Evolutionary conservation across 768 basidiomycete species (phyloP), one percentile per base, ranked within the genome.

Genomic region (Leucogyrophana mollusca): DNA sequence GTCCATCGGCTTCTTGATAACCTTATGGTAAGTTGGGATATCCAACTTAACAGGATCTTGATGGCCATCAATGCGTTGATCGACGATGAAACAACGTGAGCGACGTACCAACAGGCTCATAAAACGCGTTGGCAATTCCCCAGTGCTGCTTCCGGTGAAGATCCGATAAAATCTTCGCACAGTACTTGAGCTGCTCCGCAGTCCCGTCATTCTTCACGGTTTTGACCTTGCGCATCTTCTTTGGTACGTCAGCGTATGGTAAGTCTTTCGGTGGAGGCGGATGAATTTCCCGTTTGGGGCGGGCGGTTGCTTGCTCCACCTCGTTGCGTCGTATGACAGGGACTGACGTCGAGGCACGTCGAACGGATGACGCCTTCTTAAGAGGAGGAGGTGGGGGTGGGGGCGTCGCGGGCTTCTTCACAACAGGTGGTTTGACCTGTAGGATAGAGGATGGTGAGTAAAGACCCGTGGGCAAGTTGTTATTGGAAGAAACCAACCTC

Each of bases 261-360:
- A 94, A 67, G 57, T 97, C 95, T 66, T 93, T 94, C 0, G 93
- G 84, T 17, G 92, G 87, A 9, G 94, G 95, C 3, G 95, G 91
- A 60, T 97, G 95, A 22, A 97, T 94, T 66, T 99, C 96, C 44
- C 96, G 90, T 71, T 97, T 98, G 2, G 95, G 95, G n/a, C 96
- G 83, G 18, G 79, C 78, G 20, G 76, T 62, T 18, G 67, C 72
- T 47, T 66, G 62, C 22, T 77, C 74, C 11, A 64, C 64, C 4
- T 91, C 90, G 20, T 83, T 86, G 37, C 92, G 88, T 45, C 92
- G 80, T 55, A 93, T 89, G 47, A 82, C 80, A 34, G 93, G 91
- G 2, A 90, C 76, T 9, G 90, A 85, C 2, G 87, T 83, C 13
- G 92, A 94, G 1, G 84, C 72, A 43, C 90, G 83, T 21, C 92